Conservation (phyloP, 306 rosid species). For the cucumber (Cucumis sativus) region Cucumber_9930_V3 NC_026657.2:25313501-25314000, state of each 20-base stretch:
- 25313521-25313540: constrained; percentile 69
- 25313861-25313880: constrained; percentile 95
- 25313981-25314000: constrained; percentile 91
- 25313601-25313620: constrained; percentile 89
- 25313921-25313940: constrained; percentile 95
- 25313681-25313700: constrained; percentile 6
- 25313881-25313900: constrained; percentile 72
- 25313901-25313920: constrained; percentile 83
- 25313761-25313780: neutral
- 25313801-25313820: neutral
- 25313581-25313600: constrained; percentile 97
- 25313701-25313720: neutral
- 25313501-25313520: constrained; percentile 57
- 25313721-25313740: neutral
- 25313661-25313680: constrained; percentile 86
- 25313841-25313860: constrained; percentile 73
- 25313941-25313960: constrained; percentile 77
- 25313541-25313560: constrained; percentile 78
- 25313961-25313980: constrained; percentile 98
- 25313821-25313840: neutral
- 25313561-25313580: constrained; percentile 99
- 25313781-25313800: neutral
- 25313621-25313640: constrained; percentile 96
- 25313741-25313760: neutral
- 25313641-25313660: constrained; percentile 91